Evolutionary conservation across 495 filamentous ascomycete genomes (phyloP).

Genomic region (Tuber borchii): DNA sequence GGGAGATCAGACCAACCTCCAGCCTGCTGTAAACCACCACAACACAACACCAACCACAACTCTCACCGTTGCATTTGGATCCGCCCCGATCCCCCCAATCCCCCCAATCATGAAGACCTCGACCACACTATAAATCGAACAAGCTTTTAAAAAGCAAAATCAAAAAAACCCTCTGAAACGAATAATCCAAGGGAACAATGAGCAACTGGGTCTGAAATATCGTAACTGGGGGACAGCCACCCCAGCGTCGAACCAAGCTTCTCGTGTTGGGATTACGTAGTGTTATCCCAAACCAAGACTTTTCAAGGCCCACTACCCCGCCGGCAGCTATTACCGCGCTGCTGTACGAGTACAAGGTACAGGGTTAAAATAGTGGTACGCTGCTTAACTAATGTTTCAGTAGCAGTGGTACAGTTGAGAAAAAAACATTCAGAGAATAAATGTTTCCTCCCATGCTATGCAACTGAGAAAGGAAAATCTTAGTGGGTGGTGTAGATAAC

Average conservation of each 20-base stretch:
- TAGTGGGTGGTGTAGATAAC: no score
- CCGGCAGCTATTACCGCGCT: background rate
- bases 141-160: background rate
- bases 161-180: background rate
- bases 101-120: background rate
- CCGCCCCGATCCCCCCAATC: background rate
- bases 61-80: background rate
- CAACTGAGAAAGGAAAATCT: no score
- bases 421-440: no score
- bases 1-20: background rate
- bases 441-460: no score
- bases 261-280: background rate
- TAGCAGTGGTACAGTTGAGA: no score
- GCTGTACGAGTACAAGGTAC: no score
- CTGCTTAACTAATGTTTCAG: no score
- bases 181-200: background rate
- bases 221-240: background rate
- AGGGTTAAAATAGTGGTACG: no score
- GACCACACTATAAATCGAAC: background rate
- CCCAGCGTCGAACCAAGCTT: background rate
- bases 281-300: background rate
- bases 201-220: background rate
- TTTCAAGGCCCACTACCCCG: background rate
- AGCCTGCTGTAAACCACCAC: no score
- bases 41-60: background rate